These are phyloP conservation scores for Infundibulicybe gibba DNA, from an alignment of 768 basidiomycete genomes.

Conservation along the genomic window DNA sequence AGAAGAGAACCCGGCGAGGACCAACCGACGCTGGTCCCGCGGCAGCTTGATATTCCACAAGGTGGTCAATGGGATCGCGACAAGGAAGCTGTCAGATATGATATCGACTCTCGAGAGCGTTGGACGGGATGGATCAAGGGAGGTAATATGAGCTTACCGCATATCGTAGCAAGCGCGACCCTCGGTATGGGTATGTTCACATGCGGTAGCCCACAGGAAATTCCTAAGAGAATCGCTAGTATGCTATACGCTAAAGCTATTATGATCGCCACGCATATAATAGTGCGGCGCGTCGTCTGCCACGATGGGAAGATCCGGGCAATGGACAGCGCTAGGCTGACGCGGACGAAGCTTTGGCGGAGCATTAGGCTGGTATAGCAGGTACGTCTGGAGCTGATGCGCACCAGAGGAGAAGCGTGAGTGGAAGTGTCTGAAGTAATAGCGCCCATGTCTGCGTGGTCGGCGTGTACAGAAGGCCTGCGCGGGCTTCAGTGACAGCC, in stretches of 20 bases:
- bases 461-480: too few species aligned
- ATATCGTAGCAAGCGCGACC: not conserved
- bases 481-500: too few species aligned
- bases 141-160: not conserved
- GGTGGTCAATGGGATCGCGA: conserved; percentile 4
- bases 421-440: not conserved
- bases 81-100: conserved; percentile 6
- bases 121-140: not conserved
- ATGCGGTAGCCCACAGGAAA: not conserved
- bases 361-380: too few species aligned
- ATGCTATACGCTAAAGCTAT: not conserved
- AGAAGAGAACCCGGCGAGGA: conserved; percentile 6
- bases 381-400: not conserved
- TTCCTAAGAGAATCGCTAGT: not conserved
- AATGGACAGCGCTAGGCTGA: not conserved
- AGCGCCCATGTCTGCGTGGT: not conserved
- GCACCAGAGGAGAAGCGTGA: not conserved
- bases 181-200: not conserved
- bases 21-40: conserved; percentile 3
- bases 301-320: not conserved
- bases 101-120: conserved; percentile 2
- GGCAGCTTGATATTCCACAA: conserved; percentile 5
- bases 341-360: not conserved
- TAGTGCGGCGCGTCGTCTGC: not conserved
- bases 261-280: not conserved